Conservation (phyloP, 306 rosid species). For the Castanospermum australe region DNA sequence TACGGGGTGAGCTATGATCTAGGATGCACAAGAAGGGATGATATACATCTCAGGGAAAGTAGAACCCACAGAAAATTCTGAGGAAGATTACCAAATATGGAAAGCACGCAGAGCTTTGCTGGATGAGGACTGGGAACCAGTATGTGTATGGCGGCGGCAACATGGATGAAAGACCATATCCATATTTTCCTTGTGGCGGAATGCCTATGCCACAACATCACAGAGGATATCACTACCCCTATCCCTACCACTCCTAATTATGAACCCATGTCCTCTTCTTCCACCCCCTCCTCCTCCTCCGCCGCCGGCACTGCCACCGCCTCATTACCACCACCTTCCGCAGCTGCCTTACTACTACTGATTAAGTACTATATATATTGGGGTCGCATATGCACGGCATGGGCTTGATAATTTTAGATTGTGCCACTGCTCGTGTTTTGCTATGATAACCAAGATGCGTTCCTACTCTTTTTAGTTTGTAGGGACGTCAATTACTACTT, state of each 20-base stretch:
- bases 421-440: no score
- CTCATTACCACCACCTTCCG: neutral
- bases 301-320: neutral
- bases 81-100: neutral
- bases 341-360: neutral
- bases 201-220: neutral
- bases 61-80: neutral
- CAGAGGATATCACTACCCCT: neutral
- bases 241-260: no score
- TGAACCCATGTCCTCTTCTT: no score
- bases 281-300: neutral
- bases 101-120: neutral
- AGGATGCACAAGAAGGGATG: conserved; percentile 13
- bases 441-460: no score
- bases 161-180: no score
- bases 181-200: no score
- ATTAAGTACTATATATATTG: no score
- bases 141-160: neutral
- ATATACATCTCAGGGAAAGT: neutral
- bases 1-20: neutral
- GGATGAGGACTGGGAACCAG: neutral
- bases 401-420: no score
- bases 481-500: no score
- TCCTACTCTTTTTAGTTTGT: no score
- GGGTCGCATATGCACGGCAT: no score